phyloP scores from a whole-genome alignment of 2,329 filamentous ascomycete genomes.

The Hortaea sp. region DNA sequence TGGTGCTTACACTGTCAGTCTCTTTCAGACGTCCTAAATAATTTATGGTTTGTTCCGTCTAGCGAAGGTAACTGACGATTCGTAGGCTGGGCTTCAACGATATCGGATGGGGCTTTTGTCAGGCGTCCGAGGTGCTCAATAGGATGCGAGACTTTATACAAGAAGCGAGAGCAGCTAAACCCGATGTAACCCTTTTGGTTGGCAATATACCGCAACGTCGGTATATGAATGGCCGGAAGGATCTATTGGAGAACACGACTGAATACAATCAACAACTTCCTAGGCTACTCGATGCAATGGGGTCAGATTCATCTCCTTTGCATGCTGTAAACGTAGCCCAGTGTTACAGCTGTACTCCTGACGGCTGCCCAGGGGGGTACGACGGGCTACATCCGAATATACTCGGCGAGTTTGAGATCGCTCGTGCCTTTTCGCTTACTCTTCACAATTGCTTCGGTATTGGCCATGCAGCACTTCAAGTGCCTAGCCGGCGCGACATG shows the following conservation, averaged over 20 bases:
- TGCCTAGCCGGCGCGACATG: background rate
- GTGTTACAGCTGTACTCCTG: conserved; percentile 22
- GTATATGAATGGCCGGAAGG: background rate
- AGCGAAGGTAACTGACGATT: background rate
- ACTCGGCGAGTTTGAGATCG: conserved; percentile 34
- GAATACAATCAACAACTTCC: background rate
- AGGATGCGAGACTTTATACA: conserved; percentile 11
- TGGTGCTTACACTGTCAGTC: conserved; percentile 7
- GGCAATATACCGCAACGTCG: background rate
- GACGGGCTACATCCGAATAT: conserved; percentile 36
- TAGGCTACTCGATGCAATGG: background rate
- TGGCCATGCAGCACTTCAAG: background rate
- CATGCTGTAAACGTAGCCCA: background rate
- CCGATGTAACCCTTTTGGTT: background rate
- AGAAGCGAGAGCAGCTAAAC: background rate
- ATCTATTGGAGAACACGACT: background rate
- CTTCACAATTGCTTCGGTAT: conserved; percentile 8
- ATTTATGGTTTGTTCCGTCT: no score
- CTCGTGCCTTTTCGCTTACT: conserved; percentile 29
- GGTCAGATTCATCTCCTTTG: background rate
- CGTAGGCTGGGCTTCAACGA: conserved; percentile 10
- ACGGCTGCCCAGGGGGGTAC: conserved; percentile 21
- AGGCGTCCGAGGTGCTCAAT: conserved; percentile 11
- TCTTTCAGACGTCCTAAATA: background rate
- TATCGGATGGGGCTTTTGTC: conserved; percentile 7